Conservation (phyloP, 2,329 filamentous ascomycete species). For the Dothideomycetes sp. region DNA sequence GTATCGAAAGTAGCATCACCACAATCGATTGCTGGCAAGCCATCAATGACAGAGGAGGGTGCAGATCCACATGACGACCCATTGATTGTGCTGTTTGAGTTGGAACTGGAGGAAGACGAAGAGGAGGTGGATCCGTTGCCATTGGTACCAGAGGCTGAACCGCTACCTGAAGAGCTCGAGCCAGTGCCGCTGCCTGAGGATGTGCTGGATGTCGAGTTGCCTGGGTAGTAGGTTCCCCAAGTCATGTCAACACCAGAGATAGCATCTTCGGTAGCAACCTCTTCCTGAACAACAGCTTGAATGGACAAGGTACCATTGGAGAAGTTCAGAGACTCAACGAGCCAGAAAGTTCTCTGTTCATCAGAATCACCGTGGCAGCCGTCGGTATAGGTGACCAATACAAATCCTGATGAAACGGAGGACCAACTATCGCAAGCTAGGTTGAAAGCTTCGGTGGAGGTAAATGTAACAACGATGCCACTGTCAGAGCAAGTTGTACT, state of each 20-base stretch:
- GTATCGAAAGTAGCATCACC: conserved; percentile 4
- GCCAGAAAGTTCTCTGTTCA: conserved; percentile 3
- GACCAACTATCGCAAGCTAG: conserved; percentile 1
- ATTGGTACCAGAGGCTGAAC: neutral
- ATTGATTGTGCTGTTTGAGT: neutral
- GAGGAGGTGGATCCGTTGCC: neutral
- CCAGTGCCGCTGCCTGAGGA: neutral
- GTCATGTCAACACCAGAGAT: neutral
- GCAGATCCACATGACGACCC: conserved; percentile 2
- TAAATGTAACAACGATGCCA: conserved; percentile 4
- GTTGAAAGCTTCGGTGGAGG: neutral
- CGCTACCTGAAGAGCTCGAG: neutral
- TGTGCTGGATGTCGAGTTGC: neutral
- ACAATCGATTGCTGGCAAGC: conserved; percentile 2
- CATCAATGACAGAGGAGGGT: conserved; percentile 2
- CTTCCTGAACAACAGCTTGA: neutral
- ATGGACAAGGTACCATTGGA: conserved; percentile 1
- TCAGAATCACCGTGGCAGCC: conserved; percentile 2
- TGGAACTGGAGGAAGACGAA: neutral
- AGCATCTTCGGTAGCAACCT: conserved; percentile 1
- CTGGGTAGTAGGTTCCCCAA: conserved; percentile 2
- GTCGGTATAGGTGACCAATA: conserved; percentile 2
- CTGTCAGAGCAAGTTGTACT: neutral
- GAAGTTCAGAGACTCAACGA: conserved; percentile 1
- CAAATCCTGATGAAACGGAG: neutral